These are phyloP conservation scores for Pelargonium cotyledonis DNA, from an alignment of 441 rosid species.

Conservation along the genomic window DNA sequence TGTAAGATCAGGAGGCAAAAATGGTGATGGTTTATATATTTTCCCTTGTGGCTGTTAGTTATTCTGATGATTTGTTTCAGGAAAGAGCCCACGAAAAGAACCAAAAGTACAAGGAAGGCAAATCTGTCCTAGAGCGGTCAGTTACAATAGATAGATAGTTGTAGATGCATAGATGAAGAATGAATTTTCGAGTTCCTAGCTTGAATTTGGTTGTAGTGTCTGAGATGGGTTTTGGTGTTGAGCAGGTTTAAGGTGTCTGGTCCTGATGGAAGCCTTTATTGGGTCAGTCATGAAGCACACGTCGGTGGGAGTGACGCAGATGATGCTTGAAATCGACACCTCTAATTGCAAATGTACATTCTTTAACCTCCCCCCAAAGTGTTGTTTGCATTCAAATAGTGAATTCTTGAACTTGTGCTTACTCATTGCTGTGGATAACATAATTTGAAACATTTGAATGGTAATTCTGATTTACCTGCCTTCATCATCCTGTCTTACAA, in stretches of 20 bases:
- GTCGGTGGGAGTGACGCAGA: conserved; percentile 84
- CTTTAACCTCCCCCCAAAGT: conserved; percentile 19
- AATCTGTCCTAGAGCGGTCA: conserved; percentile 88
- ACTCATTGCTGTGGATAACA: conserved; percentile 24
- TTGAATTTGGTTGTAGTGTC: conserved; percentile 8
- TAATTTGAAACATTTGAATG: conserved; percentile 25
- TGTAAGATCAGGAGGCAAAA: conserved; percentile 39
- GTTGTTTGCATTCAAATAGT: not conserved
- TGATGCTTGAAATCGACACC: conserved; percentile 42
- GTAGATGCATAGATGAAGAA: conserved; percentile 10
- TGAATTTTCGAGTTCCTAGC: conserved; percentile 12
- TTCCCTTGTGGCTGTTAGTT: conserved; percentile 22
- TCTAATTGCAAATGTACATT: conserved; percentile 49
- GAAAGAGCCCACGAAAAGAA: conserved; percentile 70
- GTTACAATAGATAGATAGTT: conserved; percentile 20
- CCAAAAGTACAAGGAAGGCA: conserved; percentile 99
- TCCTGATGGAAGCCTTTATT: conserved; percentile 83
- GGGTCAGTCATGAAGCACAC: conserved; percentile 61
- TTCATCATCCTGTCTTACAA: no score
- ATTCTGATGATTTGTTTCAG: conserved; percentile 42
- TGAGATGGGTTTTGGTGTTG: conserved; percentile 26
- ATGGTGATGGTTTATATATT: conserved; percentile 19
- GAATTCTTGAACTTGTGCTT: conserved; percentile 21
- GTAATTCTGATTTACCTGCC: conserved; percentile 18
- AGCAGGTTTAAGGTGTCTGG: conserved; percentile 79